A percentile compares a stretch with the other conserved stretches of the same genome.
These are phyloP conservation scores for Torulaspora gathmanii DNA, from an alignment of 805 yeast genomes.

Conservation along the genomic window DNA sequence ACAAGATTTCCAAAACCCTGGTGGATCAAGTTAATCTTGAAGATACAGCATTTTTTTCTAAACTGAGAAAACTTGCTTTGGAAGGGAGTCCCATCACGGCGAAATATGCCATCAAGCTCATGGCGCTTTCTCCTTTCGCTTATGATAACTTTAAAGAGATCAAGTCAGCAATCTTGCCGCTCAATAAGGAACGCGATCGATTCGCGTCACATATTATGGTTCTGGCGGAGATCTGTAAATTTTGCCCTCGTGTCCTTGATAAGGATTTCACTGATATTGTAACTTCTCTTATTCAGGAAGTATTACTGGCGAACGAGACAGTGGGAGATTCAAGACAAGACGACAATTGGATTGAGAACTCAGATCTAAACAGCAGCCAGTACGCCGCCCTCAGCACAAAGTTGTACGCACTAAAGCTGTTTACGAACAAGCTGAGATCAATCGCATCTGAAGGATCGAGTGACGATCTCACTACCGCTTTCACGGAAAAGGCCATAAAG, in stretches of 20 bases:
- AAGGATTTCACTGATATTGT: constrained; percentile 56
- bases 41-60: constrained; percentile 39
- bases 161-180: constrained; percentile 46
- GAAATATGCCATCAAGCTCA: constrained; percentile 55
- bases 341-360: constrained; percentile 47
- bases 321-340: constrained; percentile 32
- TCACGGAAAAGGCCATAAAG: constrained; percentile 62
- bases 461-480: constrained; percentile 40
- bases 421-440: constrained; percentile 55
- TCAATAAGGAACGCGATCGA: constrained; percentile 37
- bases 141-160: constrained; percentile 41
- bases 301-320: constrained; percentile 50
- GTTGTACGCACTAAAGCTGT: constrained; percentile 47
- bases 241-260: constrained; percentile 47
- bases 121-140: constrained; percentile 45
- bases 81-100: constrained; percentile 59
- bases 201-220: constrained; percentile 56
- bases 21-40: constrained; percentile 46
- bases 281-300: constrained; percentile 52
- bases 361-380: constrained; percentile 37
- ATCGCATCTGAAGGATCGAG: constrained; percentile 31
- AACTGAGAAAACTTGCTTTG: constrained; percentile 44
- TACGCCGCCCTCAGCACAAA: constrained; percentile 44
- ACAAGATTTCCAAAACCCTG: constrained; percentile 51
- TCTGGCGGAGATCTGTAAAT: constrained; percentile 53